Conservation (phyloP, 495 filamentous ascomycete genomes). For the Hyphodiscus hymeniophilus region DNA sequence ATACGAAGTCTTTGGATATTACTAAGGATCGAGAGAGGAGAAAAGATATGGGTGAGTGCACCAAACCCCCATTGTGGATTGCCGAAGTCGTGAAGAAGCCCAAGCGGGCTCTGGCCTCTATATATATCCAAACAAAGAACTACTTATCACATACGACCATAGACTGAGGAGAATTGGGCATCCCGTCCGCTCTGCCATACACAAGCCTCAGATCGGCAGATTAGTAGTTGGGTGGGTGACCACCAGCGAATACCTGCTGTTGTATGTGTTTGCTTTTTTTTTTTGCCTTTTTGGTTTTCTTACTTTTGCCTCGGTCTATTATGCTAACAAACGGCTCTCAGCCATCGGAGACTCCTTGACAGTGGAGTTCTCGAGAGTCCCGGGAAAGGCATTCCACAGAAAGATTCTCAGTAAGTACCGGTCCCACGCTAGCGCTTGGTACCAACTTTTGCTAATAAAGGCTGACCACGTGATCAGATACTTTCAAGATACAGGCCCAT, state of each 20-base stretch:
- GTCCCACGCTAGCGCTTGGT: too few relatives aligned
- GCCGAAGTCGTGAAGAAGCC: too few relatives aligned
- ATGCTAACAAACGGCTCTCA: neutral
- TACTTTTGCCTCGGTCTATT: neutral
- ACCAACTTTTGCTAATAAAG: neutral
- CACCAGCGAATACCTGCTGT: too few relatives aligned
- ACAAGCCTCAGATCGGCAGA: too few relatives aligned
- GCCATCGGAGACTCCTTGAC: slow-evolving; percentile 53
- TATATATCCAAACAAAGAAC: too few relatives aligned
- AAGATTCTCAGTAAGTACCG: slow-evolving; percentile 57
- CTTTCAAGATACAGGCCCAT: slow-evolving; percentile 81
- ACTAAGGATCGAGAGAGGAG: slow-evolving; percentile 15
- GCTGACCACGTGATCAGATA: slow-evolving; percentile 27
- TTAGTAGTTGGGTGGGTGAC: too few relatives aligned
- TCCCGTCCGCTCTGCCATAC: too few relatives aligned
- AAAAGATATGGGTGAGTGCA: slow-evolving; percentile 15
- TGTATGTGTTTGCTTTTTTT: neutral
- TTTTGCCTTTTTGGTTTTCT: too few relatives aligned
- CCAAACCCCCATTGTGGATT: too few relatives aligned
- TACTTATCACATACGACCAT: too few relatives aligned
- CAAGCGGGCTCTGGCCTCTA: too few relatives aligned
- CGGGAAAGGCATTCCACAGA: slow-evolving; percentile 67
- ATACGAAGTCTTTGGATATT: slow-evolving; percentile 70
- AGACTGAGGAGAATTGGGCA: too few relatives aligned
- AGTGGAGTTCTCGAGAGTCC: slow-evolving; percentile 59